Evolutionary conservation across 805 yeast species (phyloP), one percentile per base, ranked within the genome.

Genomic region (Saturnispora halmiae): DNA sequence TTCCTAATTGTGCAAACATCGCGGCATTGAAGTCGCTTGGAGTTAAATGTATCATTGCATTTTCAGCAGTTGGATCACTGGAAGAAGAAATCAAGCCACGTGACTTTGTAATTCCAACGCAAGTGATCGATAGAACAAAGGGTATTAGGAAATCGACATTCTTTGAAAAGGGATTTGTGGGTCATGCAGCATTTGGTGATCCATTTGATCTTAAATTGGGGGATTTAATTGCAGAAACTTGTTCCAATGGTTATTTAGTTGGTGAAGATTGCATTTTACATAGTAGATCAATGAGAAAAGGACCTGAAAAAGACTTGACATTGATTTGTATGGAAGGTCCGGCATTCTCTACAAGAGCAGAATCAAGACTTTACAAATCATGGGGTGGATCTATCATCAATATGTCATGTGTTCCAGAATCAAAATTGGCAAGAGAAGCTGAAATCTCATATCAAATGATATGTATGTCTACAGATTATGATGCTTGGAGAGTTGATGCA

Each of bases 271-370:
- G 76, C 59, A 62, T 61, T 34, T 64, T 88, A 61, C 94, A 82
- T 64, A n/a, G n/a, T n/a, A n/a, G n/a, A n/a, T 68, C 85, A 40
- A 79, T 76, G 60, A 64, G 59, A 41, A 66, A 85, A 38, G 79
- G 77, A 50, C 64, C 9, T 7, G 26, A 64, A 26, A 78, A 75
- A 43, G 96, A 90, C 54, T 65, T 83, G 44, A 82, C 94, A 6
- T 76, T 92, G 31, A 73, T 92, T 47, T 92, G 98, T 62, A 92
- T 92, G 99, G 99, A 90, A 64, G 99, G 99, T 32, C 99, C 99
- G 3, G 95, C 92, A 37, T 92, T 92, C 63, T 80, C 94, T 29
- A 92, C 98, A 11, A 74, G 99, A 50, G 97, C 98, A 8, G 99
- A 92, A 65, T 87, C 96, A 11, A 74, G 73, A 58, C 64, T 92